Evolutionary conservation across 2,329 filamentous ascomycete species (phyloP), one percentile per base, ranked within the genome.

Genomic region (Talaromyces rugulosus): DNA sequence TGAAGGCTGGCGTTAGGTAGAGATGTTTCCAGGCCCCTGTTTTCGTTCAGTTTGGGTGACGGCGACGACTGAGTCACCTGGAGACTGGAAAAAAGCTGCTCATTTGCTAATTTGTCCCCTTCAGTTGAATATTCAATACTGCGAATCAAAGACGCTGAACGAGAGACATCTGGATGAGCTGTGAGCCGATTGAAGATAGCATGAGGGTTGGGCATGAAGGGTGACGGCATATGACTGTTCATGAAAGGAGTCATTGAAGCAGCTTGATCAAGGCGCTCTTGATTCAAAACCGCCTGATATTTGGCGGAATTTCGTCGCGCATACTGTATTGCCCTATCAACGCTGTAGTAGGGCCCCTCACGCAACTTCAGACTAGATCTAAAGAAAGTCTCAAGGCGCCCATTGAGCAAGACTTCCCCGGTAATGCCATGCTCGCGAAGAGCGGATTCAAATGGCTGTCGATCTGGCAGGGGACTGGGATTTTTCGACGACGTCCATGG

Each of bases 391-490:
- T 59, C 52, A 4, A 62, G 57, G 18, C 18, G 28, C 36, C 57
- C 62, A 23, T 61, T 58, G 23, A 63, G 59, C 27, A 93, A 79
- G 0, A 83, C 80, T 52, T 85, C 80, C 1, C 91, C 91, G 60
- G 87, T 85, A 5, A 94, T 79, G 7, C 87, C 81, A 60, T 91
- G 82, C 1, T 87, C 82, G 6, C 81, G 77, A 5, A 96, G 74
- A 4, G 77, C 77, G 23, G 71, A 70, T 62, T 86, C 83, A 3
- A 96, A 79, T 0, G 71, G 56, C 0, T 69, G 68, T 0, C 82
- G 75, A 57, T 89, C 80, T 4, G 87, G 85, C 7, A 86, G 75
- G 61, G 71, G 70, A 16, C 67, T 63, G 6, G 68, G 66, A 11
- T 67, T 62, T n/a, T 67, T 63, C 16, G 70, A 73, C 23, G 66